These are phyloP conservation scores for Starmerella potacharoeniae DNA, from an alignment of 805 yeast genomes.

Conservation along the genomic window DNA sequence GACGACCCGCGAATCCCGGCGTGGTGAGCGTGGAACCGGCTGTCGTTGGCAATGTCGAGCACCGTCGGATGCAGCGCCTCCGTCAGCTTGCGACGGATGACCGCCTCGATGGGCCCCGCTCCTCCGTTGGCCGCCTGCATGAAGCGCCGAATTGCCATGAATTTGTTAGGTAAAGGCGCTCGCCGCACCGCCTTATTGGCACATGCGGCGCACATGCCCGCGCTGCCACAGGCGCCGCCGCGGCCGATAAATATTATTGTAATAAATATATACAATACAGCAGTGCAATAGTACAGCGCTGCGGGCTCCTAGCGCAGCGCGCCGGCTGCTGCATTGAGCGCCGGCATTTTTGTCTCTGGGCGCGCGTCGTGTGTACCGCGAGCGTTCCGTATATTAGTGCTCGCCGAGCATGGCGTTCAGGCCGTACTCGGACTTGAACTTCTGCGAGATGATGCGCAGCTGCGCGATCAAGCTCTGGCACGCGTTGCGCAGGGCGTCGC, in stretches of 20 bases:
- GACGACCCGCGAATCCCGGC: constrained; percentile 64
- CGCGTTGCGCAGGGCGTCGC: constrained; percentile 81
- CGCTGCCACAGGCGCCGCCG: too few species aligned
- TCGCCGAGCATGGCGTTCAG: constrained; percentile 49
- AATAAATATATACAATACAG: constrained; percentile 1
- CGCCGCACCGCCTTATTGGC: not conserved
- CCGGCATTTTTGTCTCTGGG: too few species aligned
- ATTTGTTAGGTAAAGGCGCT: not conserved
- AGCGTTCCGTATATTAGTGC: not conserved
- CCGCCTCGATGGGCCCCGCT: constrained; percentile 35
- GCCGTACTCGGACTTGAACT: constrained; percentile 87
- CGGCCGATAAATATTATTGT: not conserved
- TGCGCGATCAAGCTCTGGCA: constrained; percentile 74
- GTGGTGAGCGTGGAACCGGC: constrained; percentile 80
- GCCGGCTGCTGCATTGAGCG: too few species aligned
- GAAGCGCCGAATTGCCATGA: constrained; percentile 7
- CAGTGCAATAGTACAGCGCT: too few species aligned
- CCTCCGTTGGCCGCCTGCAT: constrained; percentile 12
- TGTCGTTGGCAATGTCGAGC: constrained; percentile 59
- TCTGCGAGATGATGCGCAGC: constrained; percentile 58
- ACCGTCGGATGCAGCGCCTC: constrained; percentile 35
- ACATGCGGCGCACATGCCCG: not conserved
- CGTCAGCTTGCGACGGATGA: constrained; percentile 37
- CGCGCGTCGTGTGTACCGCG: not conserved
- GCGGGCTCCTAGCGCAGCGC: too few species aligned